Conservation (phyloP, 768 basidiomycete species). For the Rhizopogon salebrosus region DNA sequence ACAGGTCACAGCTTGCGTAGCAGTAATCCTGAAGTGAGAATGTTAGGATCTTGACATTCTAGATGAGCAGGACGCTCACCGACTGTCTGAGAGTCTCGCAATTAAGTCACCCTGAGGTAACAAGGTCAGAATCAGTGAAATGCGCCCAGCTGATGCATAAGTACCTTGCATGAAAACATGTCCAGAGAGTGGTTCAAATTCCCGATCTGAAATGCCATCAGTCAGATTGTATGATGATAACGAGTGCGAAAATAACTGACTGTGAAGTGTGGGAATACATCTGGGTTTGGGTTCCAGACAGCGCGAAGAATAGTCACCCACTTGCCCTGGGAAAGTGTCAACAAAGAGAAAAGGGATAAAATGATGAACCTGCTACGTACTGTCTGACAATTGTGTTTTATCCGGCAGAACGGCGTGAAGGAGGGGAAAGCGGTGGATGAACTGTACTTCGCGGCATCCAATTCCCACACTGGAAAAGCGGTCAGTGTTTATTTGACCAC, state of each 20-base stretch:
- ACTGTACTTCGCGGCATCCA: constrained; percentile 47
- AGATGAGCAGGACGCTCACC: constrained; percentile 32
- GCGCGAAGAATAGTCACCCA: constrained; percentile 79
- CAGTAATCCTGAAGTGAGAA: constrained; percentile 51
- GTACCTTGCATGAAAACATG: constrained; percentile 68
- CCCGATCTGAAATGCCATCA: constrained; percentile 44
- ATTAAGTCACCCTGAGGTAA: constrained; percentile 60
- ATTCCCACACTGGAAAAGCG: constrained; percentile 64
- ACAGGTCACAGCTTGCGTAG: constrained; percentile 87
- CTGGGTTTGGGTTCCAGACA: constrained; percentile 73
- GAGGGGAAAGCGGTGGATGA: constrained; percentile 47
- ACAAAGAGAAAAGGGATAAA: neutral
- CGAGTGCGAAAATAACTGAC: constrained; percentile 33
- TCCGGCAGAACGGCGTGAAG: constrained; percentile 56
- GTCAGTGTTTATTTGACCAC: constrained; percentile 7
- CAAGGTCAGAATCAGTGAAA: neutral
- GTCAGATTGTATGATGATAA: neutral
- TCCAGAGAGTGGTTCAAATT: constrained; percentile 77
- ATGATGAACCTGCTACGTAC: constrained; percentile 32
- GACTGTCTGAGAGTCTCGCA: constrained; percentile 53
- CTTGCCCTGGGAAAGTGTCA: constrained; percentile 48
- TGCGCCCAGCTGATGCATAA: neutral
- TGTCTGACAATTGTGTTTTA: constrained; percentile 78
- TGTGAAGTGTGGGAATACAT: constrained; percentile 80
- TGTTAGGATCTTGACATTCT: neutral